These are phyloP conservation scores for Leptographium wingfieldii DNA, from an alignment of 2,329 filamentous ascomycete genomes.

Conservation along the genomic window DNA sequence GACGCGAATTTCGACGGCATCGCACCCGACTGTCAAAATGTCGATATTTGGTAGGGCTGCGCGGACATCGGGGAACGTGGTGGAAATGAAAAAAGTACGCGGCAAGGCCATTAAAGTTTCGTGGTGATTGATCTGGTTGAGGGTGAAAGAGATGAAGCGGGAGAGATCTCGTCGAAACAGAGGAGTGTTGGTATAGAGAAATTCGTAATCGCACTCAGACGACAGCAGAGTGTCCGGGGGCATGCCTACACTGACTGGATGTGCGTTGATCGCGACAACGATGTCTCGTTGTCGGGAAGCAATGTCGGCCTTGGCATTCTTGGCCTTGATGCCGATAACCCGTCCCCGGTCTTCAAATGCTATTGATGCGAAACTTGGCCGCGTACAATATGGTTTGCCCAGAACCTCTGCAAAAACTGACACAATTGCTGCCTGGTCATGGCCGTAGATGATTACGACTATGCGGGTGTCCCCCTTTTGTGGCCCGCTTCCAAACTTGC, in stretches of 20 bases:
- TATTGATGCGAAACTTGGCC: conserved; percentile 40
- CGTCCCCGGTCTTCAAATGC: conserved; percentile 42
- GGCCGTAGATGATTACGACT: conserved; percentile 56
- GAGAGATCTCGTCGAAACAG: conserved; percentile 66
- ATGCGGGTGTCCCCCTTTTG: conserved; percentile 43
- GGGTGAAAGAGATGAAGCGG: conserved; percentile 64
- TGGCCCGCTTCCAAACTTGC: conserved; percentile 32
- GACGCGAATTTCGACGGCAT: conserved; percentile 74
- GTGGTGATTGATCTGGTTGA: conserved; percentile 70
- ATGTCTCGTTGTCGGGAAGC: conserved; percentile 42
- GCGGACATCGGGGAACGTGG: conserved; percentile 76
- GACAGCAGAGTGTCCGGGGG: conserved; percentile 55
- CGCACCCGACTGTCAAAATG: conserved; percentile 74
- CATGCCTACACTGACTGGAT: conserved; percentile 60
- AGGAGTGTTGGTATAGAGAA: conserved; percentile 62
- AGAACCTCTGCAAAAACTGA: conserved; percentile 66
- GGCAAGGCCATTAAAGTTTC: conserved; percentile 65
- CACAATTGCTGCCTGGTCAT: conserved; percentile 61
- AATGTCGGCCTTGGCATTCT: conserved; percentile 44
- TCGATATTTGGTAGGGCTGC: conserved; percentile 74
- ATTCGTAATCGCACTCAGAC: conserved; percentile 68
- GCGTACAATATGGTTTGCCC: conserved; percentile 56
- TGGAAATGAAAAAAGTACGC: conserved; percentile 75
- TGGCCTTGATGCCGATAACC: conserved; percentile 54
- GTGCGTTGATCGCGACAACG: conserved; percentile 61